Base-by-base conservation (phyloP, 83 land plant species). In the Picea engelmannii region DNA sequence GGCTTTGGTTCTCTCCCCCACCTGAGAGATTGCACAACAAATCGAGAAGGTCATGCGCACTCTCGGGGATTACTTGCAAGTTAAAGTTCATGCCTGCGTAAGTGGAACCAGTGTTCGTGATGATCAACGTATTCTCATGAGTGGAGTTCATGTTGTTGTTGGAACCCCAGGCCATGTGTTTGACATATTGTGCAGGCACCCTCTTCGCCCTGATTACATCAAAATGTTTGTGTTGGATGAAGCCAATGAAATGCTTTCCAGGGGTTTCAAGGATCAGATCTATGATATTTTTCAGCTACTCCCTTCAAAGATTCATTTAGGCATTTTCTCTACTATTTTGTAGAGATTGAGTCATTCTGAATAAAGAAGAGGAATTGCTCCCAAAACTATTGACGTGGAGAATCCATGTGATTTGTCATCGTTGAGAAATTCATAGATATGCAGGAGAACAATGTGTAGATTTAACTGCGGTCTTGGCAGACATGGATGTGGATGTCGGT, bases 111-210 rank as follows among this genome's bases (percentile, higher is more conserved):
- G 91, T 84, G 92, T 93, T n/a, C 86, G 94, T 67, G 91, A 92
- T 88, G 96, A 94, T 78, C 91, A 88, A 69, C 86, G 90, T n/a
- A 94, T 92, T 5, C 90, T 94, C 73, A 86, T 85, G 69, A 80
- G 77, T 79, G 96, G 96, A 55, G 95, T 94, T 15, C 96, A 94
- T 81, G 95, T 90, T 58, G 93, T 94, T 81, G 96, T 94, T 74
- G 96, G 96, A 31, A 94, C 96, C 61, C 96, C 95, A 47, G 95
- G 96, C 17, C 93, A 91, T 85, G 96, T 94, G 21, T 92, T 90
- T 85, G 96, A 93, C 78, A 93, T 93, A 92, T 76, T 93, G 78
- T 67, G 91, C 0, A 85, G 95, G 62, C n/a, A 87, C 76, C 93
- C 96, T 17, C 90, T 92, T 6, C 88, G n/a, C 3, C 82, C 95